A percentile compares a stretch with the other conserved stretches of the same genome.
Conservation (phyloP, 805 yeast species). For the Clavispora asparagi region DNA sequence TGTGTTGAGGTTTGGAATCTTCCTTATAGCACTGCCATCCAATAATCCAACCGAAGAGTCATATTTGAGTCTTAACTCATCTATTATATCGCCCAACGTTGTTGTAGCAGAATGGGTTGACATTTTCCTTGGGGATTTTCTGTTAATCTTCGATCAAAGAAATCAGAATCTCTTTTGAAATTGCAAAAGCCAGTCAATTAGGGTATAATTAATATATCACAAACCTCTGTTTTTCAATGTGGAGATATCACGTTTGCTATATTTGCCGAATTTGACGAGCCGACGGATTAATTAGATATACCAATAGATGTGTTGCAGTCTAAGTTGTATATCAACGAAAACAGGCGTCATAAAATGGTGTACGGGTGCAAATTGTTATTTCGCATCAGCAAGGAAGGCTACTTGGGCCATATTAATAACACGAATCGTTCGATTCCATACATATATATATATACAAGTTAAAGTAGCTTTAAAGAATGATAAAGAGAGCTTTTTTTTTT, state of each 20-base stretch:
- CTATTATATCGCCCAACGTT: conserved; percentile 46
- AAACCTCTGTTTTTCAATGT: background rate
- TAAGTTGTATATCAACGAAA: background rate
- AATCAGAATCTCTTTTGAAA: too few species aligned
- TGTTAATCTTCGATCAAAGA: background rate
- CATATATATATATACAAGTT: conserved; percentile 5
- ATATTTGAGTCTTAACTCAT: conserved; percentile 48
- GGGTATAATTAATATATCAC: background rate
- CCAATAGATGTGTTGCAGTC: background rate
- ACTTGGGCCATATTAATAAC: background rate
- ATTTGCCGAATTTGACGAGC: background rate
- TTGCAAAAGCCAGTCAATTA: background rate
- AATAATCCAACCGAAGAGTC: conserved; percentile 57
- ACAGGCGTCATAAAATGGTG: background rate
- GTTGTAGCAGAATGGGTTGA: conserved; percentile 31
- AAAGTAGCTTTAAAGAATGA: background rate
- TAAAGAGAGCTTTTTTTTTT: background rate
- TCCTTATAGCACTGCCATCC: conserved; percentile 51
- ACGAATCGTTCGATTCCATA: background rate
- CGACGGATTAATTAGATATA: background rate
- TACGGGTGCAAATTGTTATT: background rate
- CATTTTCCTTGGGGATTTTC: conserved; percentile 1
- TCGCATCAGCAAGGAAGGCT: background rate
- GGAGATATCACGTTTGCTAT: background rate
- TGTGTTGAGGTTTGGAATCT: conserved; percentile 36